These are phyloP conservation scores for Protomyces lactucae-debilis DNA, from an alignment of 1,139 yeast species.

Conservation along the genomic window DNA sequence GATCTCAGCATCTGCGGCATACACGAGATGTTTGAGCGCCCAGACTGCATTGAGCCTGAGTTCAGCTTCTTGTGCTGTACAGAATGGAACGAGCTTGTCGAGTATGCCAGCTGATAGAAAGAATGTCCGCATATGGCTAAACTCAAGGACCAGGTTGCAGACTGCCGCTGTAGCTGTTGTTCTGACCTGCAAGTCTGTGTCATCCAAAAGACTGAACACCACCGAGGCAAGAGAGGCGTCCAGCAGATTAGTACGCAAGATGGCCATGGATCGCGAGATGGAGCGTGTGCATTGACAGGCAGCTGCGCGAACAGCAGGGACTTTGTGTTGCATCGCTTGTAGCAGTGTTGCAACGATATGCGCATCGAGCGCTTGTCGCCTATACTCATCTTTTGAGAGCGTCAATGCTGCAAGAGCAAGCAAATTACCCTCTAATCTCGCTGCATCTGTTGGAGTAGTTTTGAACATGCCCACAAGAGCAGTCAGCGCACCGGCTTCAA, in stretches of 20 bases:
- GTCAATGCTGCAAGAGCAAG: slow-evolving; percentile 41
- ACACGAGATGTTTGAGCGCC: slow-evolving; percentile 55
- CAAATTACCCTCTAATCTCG: slow-evolving; percentile 35
- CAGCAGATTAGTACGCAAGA: slow-evolving; percentile 63
- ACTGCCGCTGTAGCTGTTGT: slow-evolving; percentile 62
- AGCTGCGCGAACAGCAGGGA: slow-evolving; percentile 38
- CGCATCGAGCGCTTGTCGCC: slow-evolving; percentile 38
- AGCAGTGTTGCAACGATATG: slow-evolving; percentile 38
- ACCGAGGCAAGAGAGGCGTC: slow-evolving; percentile 52
- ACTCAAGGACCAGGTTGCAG: slow-evolving; percentile 75
- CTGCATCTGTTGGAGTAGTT: slow-evolving; percentile 31
- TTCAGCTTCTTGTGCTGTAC: slow-evolving; percentile 39
- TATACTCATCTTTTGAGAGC: slow-evolving; percentile 38
- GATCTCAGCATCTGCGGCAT: slow-evolving; percentile 42
- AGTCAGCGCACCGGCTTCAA: slow-evolving; percentile 39
- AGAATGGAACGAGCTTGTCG: slow-evolving; percentile 45
- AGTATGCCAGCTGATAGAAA: slow-evolving; percentile 56
- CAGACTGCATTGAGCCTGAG: slow-evolving; percentile 50
- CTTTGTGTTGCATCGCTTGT: slow-evolving; percentile 32
- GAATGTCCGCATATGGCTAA: slow-evolving; percentile 59
- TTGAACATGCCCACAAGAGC: slow-evolving; percentile 34
- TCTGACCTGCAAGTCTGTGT: slow-evolving; percentile 42
- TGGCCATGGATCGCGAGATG: slow-evolving; percentile 65
- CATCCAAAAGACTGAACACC: slow-evolving; percentile 44
- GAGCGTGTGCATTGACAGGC: slow-evolving; percentile 62